Conservation (phyloP, 805 yeast species). For the Clavispora phyllophila region DNA sequence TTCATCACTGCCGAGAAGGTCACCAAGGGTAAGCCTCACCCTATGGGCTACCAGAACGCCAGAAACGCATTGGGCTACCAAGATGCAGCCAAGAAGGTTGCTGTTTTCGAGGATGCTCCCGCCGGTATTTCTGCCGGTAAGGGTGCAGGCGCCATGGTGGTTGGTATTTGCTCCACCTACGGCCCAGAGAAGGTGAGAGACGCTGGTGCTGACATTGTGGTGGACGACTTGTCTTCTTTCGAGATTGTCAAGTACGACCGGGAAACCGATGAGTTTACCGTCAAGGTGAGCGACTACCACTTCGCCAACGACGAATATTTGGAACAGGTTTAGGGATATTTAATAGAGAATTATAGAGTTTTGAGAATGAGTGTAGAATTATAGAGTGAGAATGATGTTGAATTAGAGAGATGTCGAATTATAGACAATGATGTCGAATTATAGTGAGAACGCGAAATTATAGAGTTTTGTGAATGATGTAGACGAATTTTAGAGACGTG, state of each 20-base stretch:
- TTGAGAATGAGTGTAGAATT: no score
- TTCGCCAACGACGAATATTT: slow-evolving; percentile 39
- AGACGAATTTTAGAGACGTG: no score
- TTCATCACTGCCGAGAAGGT: slow-evolving; percentile 84
- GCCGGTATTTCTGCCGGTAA: slow-evolving; percentile 83
- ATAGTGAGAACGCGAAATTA: no score
- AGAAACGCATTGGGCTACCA: slow-evolving; percentile 42
- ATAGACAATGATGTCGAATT: no score
- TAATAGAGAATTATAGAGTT: slow-evolving; percentile 2
- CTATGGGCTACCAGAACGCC: slow-evolving; percentile 72
- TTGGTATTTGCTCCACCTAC: slow-evolving; percentile 81
- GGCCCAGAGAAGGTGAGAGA: slow-evolving; percentile 61
- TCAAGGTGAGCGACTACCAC: slow-evolving; percentile 36
- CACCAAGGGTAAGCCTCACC: slow-evolving; percentile 77
- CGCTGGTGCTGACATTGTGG: slow-evolving; percentile 80
- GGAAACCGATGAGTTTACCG: slow-evolving; percentile 41
- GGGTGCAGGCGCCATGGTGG: slow-evolving; percentile 75
- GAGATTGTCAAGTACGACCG: slow-evolving; percentile 49
- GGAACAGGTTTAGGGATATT: slow-evolving; percentile 13
- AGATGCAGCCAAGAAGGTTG: slow-evolving; percentile 33
- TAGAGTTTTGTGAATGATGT: no score
- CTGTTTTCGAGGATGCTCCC: slow-evolving; percentile 86
- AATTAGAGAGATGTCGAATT: no score
- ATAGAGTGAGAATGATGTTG: no score
- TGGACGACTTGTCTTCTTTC: slow-evolving; percentile 63